Evolutionary conservation across 805 yeast genomes (phyloP).

Genomic region (Maudiozyma pseudohumilis): DNA sequence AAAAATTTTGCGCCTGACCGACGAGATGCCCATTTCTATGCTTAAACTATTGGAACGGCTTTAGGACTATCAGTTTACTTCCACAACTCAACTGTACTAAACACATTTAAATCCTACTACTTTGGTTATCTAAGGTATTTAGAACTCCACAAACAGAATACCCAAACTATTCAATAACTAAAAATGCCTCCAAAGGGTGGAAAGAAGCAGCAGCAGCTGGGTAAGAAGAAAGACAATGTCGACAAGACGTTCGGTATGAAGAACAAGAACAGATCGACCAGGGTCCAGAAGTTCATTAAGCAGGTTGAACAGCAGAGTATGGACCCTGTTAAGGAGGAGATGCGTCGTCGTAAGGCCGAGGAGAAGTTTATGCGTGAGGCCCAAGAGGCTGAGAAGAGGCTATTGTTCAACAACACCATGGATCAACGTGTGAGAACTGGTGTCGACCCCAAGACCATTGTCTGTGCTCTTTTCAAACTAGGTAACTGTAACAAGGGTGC

Average conservation of each 20-base stretch:
- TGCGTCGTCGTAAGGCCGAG: slow-evolving; percentile 52
- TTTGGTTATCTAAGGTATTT: too few species aligned
- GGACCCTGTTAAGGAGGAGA: slow-evolving; percentile 66
- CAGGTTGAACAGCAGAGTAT: slow-evolving; percentile 54
- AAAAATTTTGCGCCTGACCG: too few species aligned
- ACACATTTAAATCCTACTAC: too few species aligned
- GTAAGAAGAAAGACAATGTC: slow-evolving; percentile 56
- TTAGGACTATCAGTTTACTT: too few species aligned
- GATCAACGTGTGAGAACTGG: slow-evolving; percentile 92
- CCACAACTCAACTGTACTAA: too few species aligned
- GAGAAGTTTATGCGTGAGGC: slow-evolving; percentile 87
- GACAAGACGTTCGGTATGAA: slow-evolving; percentile 95
- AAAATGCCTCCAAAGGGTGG: slow-evolving; percentile 75
- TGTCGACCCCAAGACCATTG: slow-evolving; percentile 89
- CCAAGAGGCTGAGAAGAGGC: slow-evolving; percentile 80
- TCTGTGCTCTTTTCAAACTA: slow-evolving; percentile 83
- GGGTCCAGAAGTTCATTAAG: slow-evolving; percentile 63
- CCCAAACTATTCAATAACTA: too few species aligned
- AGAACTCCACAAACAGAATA: too few species aligned
- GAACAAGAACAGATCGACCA: slow-evolving; percentile 88
- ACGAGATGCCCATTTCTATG: too few species aligned
- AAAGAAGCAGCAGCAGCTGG: slow-evolving; percentile 39
- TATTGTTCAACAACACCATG: slow-evolving; percentile 54
- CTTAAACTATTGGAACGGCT: too few species aligned
- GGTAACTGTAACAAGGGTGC: slow-evolving; percentile 75